phyloP scores from a whole-genome alignment of 495 filamentous ascomycete genomes.

The Achaetomiella virescens region DNA sequence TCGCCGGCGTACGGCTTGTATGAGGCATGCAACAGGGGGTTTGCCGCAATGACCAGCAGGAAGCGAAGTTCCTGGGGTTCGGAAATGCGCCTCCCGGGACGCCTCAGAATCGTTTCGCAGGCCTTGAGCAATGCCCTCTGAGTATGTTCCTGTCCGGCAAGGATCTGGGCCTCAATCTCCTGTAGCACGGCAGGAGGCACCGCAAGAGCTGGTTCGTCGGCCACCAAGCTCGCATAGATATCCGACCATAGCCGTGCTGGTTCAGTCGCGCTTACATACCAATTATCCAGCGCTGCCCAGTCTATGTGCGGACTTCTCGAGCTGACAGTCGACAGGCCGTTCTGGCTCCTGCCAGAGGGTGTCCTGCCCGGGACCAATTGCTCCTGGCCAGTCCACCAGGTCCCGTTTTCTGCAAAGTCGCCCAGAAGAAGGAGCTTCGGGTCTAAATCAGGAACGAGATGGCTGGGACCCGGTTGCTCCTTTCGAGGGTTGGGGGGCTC shows the following conservation, averaged over 20 bases:
- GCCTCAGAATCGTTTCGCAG: conserved; percentile 76
- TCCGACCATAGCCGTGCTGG: conserved; percentile 47
- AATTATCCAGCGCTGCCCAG: conserved; percentile 65
- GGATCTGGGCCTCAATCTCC: conserved; percentile 54
- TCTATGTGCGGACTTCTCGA: conserved; percentile 65
- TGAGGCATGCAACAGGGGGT: conserved; percentile 61
- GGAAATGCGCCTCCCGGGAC: conserved; percentile 66
- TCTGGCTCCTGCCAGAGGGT: conserved; percentile 31
- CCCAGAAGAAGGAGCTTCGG: conserved; percentile 74
- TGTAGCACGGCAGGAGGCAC: conserved; percentile 31
- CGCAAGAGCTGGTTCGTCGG: conserved; percentile 15
- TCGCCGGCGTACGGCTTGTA: conserved; percentile 32
- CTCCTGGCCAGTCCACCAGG: conserved; percentile 68
- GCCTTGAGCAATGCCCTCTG: conserved; percentile 71
- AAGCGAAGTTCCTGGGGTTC: conserved; percentile 70
- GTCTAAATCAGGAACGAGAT: conserved; percentile 49
- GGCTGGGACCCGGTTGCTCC: conserved; percentile 26
- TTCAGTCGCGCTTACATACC: conserved; percentile 68
- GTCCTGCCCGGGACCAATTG: conserved; percentile 33
- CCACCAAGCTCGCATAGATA: conserved; percentile 49
- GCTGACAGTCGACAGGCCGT: conserved; percentile 42
- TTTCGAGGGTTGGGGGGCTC: conserved; percentile 21
- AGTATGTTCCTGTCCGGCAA: conserved; percentile 62
- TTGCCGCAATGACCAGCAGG: conserved; percentile 75
- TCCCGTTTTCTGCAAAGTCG: conserved; percentile 74